Base-by-base conservation (phyloP, 2,329 filamentous ascomycete species). In the Penicillium sp. region DNA sequence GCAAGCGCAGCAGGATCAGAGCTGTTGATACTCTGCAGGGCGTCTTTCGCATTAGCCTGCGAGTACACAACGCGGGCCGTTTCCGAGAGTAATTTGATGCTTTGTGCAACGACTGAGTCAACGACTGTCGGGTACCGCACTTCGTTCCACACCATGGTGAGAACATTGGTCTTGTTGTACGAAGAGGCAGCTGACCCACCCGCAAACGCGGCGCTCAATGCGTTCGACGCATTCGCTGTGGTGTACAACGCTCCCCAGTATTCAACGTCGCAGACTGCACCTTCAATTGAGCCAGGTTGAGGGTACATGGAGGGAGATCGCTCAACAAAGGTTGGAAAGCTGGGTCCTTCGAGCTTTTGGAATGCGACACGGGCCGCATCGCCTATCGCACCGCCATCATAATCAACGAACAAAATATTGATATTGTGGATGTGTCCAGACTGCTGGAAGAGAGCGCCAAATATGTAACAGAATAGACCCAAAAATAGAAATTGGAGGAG, bases 81-180 rank as follows among this genome's bases (percentile, higher is more conserved):
- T 15, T 67, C 60, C 9, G 74, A 66, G 1, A 81, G 70, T 0
- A 64, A 57, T 38, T 71, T 63, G 31, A 80, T 59, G 54, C 57
- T 70, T 15, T 59, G 49, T 2, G 67, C 61, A 35, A 80, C 53
- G n/a, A 67, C 62, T 0, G 70, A 66, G 41, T 79, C 74, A 6
- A 73, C 64, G 33, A 75, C 65, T 1, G 75, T 66, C 0, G 78
- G 63, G 62, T 81, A 81, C 9, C 75, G 73, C 8, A 75, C 77
- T 59, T 78, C 73, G 59, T 81, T 81, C 77, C 77, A 81, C 55
- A 80, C 67, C 41, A 76, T 75, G 8, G 70, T 73, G 2, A 81
- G 58, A 4, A 75, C 70, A 49, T 76, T 56, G 31, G 57, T 60
- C 5, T 64, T 52, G 49, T 79, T 68, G 63, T 80, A 81, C 0